A percentile compares a stretch with the other conserved stretches of the same genome.
phyloP scores from a whole-genome alignment of 345 rosid species.

The Passiflora organensis region DNA sequence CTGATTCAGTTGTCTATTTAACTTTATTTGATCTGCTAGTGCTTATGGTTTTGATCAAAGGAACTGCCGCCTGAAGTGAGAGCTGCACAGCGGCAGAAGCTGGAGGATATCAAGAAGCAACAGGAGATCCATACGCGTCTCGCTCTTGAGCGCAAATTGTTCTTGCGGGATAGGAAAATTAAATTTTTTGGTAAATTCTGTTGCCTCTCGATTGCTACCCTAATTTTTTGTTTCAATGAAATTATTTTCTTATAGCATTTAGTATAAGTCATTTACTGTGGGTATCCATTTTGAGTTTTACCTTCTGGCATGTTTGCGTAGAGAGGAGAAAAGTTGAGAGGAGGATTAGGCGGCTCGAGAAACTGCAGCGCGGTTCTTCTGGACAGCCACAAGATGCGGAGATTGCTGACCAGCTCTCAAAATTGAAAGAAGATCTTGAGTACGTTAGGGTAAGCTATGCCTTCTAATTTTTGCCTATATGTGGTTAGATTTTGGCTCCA shows the following conservation, averaged over 20 bases:
- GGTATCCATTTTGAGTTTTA: neutral
- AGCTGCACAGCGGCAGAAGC: slow-evolving; percentile 65
- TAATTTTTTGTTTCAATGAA: neutral
- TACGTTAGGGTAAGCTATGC: slow-evolving; percentile 71
- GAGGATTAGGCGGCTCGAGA: slow-evolving; percentile 84
- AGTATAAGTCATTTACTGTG: neutral
- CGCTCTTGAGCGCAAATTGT: slow-evolving; percentile 80
- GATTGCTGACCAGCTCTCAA: slow-evolving; percentile 57
- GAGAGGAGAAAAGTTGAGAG: slow-evolving; percentile 95
- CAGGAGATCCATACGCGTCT: slow-evolving; percentile 81
- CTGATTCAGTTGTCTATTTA: neutral
- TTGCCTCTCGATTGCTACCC: neutral
- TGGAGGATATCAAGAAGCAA: slow-evolving; percentile 72
- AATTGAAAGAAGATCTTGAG: slow-evolving; percentile 95
- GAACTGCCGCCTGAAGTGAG: slow-evolving; percentile 69
- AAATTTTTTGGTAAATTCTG: slow-evolving; percentile 70
- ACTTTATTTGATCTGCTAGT: neutral
- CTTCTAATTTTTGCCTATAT: neutral
- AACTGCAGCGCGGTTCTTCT: slow-evolving; percentile 71
- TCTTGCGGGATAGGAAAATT: slow-evolving; percentile 83
- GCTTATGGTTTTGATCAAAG: slow-evolving; percentile 23
- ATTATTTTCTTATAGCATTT: neutral
- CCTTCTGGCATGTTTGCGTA: slow-evolving; percentile 15
- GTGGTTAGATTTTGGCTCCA: neutral
- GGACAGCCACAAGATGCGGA: slow-evolving; percentile 64